Evolutionary conservation across 768 basidiomycete species (phyloP).

Genomic region (Paxillus ammoniavirescens): DNA sequence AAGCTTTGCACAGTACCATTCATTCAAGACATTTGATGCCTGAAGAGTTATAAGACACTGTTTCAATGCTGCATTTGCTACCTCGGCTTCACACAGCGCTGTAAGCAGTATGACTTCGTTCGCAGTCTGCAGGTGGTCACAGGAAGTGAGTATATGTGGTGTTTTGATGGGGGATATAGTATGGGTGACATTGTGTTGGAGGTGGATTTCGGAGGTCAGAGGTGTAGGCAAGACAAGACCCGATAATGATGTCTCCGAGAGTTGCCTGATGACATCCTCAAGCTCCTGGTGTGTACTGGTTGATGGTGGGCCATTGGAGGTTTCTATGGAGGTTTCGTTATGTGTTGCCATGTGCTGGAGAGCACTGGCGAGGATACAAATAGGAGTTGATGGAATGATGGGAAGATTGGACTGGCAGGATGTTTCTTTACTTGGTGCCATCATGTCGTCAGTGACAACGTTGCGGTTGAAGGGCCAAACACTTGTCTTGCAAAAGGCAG

Average conservation of each 20-base stretch:
- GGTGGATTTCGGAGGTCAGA: not conserved
- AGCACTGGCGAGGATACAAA: too few species aligned
- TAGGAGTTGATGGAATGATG: too few species aligned
- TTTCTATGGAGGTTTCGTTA: too few species aligned
- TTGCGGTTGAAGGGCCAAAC: too few species aligned
- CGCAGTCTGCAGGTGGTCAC: not conserved
- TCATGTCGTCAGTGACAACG: too few species aligned
- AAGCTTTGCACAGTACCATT: constrained; percentile 3
- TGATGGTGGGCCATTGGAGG: too few species aligned
- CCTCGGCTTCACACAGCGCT: not conserved
- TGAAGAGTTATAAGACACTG: not conserved
- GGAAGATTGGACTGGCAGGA: too few species aligned
- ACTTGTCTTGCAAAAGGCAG: too few species aligned
- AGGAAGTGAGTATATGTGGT: not conserved
- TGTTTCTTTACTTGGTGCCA: too few species aligned
- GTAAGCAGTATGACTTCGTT: not conserved
- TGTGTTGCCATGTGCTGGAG: too few species aligned
- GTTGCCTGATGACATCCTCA: too few species aligned
- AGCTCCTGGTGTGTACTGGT: too few species aligned
- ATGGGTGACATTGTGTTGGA: not conserved
- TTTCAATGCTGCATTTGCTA: not conserved
- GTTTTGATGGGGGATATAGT: not conserved
- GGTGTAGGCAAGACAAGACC: not conserved
- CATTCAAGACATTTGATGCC: constrained; percentile 1
- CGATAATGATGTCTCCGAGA: constrained; percentile 1